Evolutionary conservation across 2,329 filamentous ascomycete species (phyloP), one percentile per base, ranked within the genome.

Genomic region (Cryphonectria carpinicola): DNA sequence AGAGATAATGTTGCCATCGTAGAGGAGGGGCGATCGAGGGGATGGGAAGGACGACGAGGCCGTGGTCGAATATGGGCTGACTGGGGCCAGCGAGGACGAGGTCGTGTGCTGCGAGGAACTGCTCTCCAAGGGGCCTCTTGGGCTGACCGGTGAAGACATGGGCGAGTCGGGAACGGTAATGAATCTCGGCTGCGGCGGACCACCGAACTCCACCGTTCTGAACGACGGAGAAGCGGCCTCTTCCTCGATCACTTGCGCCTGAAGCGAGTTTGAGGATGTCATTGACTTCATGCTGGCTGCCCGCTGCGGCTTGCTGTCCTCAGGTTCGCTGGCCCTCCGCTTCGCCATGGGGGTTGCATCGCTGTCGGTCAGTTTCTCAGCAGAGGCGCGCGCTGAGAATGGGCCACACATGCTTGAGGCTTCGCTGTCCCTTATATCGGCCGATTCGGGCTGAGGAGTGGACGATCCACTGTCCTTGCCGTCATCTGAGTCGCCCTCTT

Each of bases 1-100:
- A 7, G 92, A 93, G 39, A 94, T 87, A 28, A 91, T 87, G 67
- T 92, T 90, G 1, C 88, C 88, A 73, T 95, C 92, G 69, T 93
- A 90, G 4, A 89, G 90, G 80, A 92, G 83, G 70, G 90, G 84
- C 71, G 91, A 87, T 67, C 91, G 88, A 0, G 92, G 92, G 6
- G 92, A 94, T 1, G 92, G 87, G 77, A 90, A 86, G 0, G 92
- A 92, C 0, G 92, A 89, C 65, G 89, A 83, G 73, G 88, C 86
- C 66, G 87, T 86, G 22, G 70, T 70, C 72, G 88, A 87, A 67
- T 90, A 89, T 11, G 92, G 90, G 79, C 91, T 90, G 73, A 88
- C 78, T n/a, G 88, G 86, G 41, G 83, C 81, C 70, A 84, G 75
- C 4, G 83, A 81, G 3, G 82, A 79, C 3, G 83, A 78, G 2